Evolutionary conservation across 2,329 filamentous ascomycete species (phyloP).

Genomic region (Helicocarpus griseus): DNA sequence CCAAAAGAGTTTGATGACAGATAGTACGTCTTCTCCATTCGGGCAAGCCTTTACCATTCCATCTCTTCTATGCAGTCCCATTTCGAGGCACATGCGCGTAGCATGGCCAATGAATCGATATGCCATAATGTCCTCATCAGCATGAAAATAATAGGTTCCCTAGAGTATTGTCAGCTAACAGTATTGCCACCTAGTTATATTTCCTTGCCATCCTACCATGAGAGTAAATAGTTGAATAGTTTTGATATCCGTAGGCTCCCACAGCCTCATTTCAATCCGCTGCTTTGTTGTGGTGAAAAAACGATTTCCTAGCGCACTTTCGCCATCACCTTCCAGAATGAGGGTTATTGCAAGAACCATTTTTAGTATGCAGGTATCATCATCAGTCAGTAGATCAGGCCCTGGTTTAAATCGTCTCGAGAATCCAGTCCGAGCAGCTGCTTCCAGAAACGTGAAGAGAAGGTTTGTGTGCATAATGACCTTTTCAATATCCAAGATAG

Average conservation of each 20-base stretch:
- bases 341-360: conserved; percentile 71
- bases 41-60: conserved; percentile 58
- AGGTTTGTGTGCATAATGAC: conserved; percentile 61
- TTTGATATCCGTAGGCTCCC: conserved; percentile 48
- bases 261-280: conserved; percentile 55
- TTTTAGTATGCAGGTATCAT: conserved; percentile 64
- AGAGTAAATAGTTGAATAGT: conserved; percentile 47
- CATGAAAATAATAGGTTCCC: conserved; percentile 73
- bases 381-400: conserved; percentile 51
- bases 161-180: conserved; percentile 19
- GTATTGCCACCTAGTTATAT: not conserved
- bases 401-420: conserved; percentile 46
- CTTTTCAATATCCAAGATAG: conserved; percentile 64
- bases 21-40: conserved; percentile 57
- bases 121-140: conserved; percentile 73
- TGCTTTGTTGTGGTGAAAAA: conserved; percentile 70
- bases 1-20: conserved; percentile 71
- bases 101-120: conserved; percentile 83
- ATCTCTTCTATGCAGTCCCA: conserved; percentile 73
- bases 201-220: no score
- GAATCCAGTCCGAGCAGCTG: conserved; percentile 50
- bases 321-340: conserved; percentile 67
- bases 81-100: conserved; percentile 65
- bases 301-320: conserved; percentile 61
- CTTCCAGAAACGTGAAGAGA: conserved; percentile 65